phyloP scores from a whole-genome alignment of 1,284 basidiomycete species.

The Caloboletus inedulis region DNA sequence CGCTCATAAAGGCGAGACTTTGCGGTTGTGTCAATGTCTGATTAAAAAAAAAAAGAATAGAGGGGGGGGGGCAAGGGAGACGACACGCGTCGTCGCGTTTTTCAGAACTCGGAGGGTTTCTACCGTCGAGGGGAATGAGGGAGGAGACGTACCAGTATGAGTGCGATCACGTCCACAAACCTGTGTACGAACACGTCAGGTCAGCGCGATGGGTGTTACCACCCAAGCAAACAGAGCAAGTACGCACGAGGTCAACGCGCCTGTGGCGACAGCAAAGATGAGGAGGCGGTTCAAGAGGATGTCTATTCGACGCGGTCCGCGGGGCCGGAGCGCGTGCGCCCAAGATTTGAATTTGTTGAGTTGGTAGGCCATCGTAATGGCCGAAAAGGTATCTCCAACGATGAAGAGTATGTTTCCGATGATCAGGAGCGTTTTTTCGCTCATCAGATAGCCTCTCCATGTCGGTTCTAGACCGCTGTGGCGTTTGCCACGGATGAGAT shows the following conservation, averaged over 20 bases:
- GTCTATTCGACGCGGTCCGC: constrained; percentile 18
- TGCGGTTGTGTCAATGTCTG: constrained; percentile 21
- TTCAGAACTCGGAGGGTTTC: not conserved
- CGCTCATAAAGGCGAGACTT: constrained; percentile 21
- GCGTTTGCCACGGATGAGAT: not conserved
- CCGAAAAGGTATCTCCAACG: constrained; percentile 23
- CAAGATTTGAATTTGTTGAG: constrained; percentile 16
- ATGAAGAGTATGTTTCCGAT: constrained; percentile 27
- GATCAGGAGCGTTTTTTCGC: constrained; percentile 12
- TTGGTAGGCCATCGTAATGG: constrained; percentile 25
- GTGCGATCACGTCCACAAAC: constrained; percentile 28
- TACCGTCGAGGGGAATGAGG: no score
- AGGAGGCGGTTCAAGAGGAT: constrained; percentile 25
- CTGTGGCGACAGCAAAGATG: constrained; percentile 28
- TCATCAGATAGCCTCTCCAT: constrained; percentile 18
- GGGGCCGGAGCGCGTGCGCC: not conserved
- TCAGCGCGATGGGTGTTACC: not conserved
- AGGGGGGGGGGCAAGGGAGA: not conserved
- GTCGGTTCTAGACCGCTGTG: constrained; percentile 12
- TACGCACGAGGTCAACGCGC: constrained; percentile 26
- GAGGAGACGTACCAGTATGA: constrained; percentile 24
- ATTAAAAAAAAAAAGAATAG: rapidly evolving
- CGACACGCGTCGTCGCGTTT: not conserved
- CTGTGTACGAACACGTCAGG: constrained; percentile 5
- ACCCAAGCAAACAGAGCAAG: no score